A percentile compares a stretch with the other conserved stretches of the same genome.
phyloP scores from a whole-genome alignment of 2,329 filamentous ascomycete genomes.

The Neofusicoccum laricinum region DNA sequence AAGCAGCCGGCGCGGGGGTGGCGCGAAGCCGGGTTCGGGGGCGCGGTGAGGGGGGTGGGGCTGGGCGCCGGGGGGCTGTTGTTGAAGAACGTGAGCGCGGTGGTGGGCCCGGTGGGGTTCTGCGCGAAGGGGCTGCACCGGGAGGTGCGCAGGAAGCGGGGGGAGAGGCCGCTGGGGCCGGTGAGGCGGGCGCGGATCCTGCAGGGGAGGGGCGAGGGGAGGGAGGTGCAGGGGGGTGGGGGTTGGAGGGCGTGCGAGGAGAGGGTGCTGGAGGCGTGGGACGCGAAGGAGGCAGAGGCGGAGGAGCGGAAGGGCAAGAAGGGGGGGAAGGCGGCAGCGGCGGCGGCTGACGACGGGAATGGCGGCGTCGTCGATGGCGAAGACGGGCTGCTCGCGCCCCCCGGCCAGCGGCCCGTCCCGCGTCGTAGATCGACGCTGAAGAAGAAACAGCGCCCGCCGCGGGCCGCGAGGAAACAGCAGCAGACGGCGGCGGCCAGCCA shows the following conservation, averaged over 20 bases:
- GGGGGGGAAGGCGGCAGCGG: not conserved
- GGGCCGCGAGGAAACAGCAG: not conserved
- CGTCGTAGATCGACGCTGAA: not conserved
- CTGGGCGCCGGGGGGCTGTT: conserved; percentile 64
- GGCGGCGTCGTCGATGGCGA: not conserved
- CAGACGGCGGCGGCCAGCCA: too few species aligned
- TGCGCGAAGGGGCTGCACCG: conserved; percentile 63
- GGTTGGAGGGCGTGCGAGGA: conserved; percentile 37
- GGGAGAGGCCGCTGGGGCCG: not conserved
- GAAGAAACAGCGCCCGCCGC: not conserved
- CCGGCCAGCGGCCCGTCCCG: not conserved
- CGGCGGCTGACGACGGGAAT: not conserved
- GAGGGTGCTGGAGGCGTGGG: conserved; percentile 23
- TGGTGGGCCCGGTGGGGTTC: conserved; percentile 61
- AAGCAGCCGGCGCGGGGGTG: conserved; percentile 59
- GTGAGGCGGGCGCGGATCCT: not conserved
- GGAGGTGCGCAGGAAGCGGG: conserved; percentile 34
- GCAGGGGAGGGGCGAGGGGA: conserved; percentile 19
- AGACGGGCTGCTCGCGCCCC: too few species aligned
- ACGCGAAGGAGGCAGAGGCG: not conserved
- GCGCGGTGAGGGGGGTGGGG: conserved; percentile 53
- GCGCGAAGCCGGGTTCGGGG: conserved; percentile 53
- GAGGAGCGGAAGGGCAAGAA: not conserved
- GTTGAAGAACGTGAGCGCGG: conserved; percentile 62
- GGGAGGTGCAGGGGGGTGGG: conserved; percentile 34